Base-by-base conservation (phyloP, 371 early-diverging fungal species). In the Mortierella sp. region DNA sequence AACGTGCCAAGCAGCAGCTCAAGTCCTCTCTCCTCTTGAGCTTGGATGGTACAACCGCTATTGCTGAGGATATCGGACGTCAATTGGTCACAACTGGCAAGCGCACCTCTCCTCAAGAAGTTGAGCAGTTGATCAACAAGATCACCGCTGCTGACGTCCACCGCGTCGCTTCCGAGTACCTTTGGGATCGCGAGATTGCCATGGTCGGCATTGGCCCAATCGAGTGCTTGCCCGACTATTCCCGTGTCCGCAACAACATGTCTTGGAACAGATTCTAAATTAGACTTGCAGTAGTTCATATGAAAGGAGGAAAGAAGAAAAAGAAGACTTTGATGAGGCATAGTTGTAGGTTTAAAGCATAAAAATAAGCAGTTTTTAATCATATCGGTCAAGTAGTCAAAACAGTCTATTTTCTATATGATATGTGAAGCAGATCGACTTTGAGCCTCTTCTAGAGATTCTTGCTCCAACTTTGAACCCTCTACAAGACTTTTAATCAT, bases 1-100 rank as follows among this genome's bases (percentile, higher is more conserved):
- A 95, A 86, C 94, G 97, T 68, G 98, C 98, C 75, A 98, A 98
- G 88, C 96, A 97, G 87, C 97, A 98, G 87, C 92, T 99, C 83
- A 99, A 98, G 90, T 95, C 98, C 2, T 88, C 94, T 34, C 87
- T 98, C 28, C 88, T 98, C 31, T 88, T 97, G 49, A 88, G 92
- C 73, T 86, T 98, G 64, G 98, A 99, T 82, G 96, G 97, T 49
- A 96, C 96, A 66, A 95, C 96, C 1, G 92, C 96, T 32, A 90
- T 97, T 72, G 96, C 96, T 37, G 98, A 99, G 83, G 98, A 99
- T 81, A 97, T 99, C 86, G 98, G 98, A 57, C 93, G 98, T 69
- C 99, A 99, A 84, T 85, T 99, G 72, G 86, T 97, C 61, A 94
- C 94, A 22, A 94, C 93, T 70, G 98, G 97, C 53, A 91, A 93